Evolutionary conservation across 2,329 filamentous ascomycete genomes (phyloP), one percentile per base, ranked within the genome.

Genomic region (Hymenoscyphus fructigenus): DNA sequence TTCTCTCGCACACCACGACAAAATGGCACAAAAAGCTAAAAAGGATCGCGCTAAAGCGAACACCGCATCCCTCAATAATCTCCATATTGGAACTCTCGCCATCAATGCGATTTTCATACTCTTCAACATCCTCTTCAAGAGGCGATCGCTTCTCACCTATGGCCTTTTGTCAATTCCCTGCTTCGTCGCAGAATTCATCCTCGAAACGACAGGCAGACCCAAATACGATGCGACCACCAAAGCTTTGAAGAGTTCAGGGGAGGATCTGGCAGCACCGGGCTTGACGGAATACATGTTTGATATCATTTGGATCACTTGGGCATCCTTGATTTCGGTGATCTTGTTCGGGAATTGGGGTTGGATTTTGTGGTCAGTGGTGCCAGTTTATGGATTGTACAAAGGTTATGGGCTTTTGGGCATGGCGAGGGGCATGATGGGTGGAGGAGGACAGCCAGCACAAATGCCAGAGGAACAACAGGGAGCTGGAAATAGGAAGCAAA

Each of bases 271-370:
- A 61, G 91, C 92, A 10, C 85, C 89, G 38, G 95, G 95, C 4
- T 80, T 99, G 81, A 98, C 94, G 12, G 95, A 97, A 79, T 98
- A 96, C 82, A 92, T 98, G 90, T 99, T 96, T 85, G 95, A 99
- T 79, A 86, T 97, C 59, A 82, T 97, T 61, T 98, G 97, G 86
- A 92, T 96, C 80, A 97, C 93, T 0, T 97, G 93, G 89, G 88
- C 86, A 12, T 91, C 88, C 62, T 81, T 92, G 50, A 78, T 89
- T 9, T 77, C 90, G n/a, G 93, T 89, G 15, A 84, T 90, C 17
- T 68, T 96, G 32, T 85, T 94, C 58, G 95, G 95, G 3, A 93
- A 97, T 76, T 89, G 89, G 80, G 91, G 82, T 3, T 91, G 89
- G 89, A 86, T 86, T 82, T 69, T 87, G 41, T 91, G 84, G 77